Evolutionary conservation across 257 asterid species (phyloP).

Genomic region (Capsicum baccatum): DNA sequence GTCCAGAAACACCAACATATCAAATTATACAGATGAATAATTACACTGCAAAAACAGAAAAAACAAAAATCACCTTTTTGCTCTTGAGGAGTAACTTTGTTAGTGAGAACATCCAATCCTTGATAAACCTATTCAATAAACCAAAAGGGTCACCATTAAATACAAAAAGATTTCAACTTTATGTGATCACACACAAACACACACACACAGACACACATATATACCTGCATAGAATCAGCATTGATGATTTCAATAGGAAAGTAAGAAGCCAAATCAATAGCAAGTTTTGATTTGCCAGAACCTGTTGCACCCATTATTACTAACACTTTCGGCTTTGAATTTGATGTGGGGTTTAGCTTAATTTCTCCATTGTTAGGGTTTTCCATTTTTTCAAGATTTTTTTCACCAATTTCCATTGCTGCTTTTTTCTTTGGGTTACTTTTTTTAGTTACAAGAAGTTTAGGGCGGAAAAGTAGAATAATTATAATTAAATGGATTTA

Average conservation of each 20-base stretch:
- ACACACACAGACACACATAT: background rate
- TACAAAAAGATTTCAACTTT: background rate
- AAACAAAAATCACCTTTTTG: slow-evolving; percentile 60
- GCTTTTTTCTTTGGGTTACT: background rate
- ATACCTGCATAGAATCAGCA: slow-evolving; percentile 98
- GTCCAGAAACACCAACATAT: background rate
- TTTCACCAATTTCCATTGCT: slow-evolving; percentile 24
- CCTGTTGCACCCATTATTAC: slow-evolving; percentile 89
- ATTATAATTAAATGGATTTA: background rate
- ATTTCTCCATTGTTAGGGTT: slow-evolving; percentile 29
- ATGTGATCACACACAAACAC: background rate
- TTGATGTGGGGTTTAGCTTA: background rate
- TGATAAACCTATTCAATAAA: slow-evolving; percentile 57
- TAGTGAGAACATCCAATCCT: slow-evolving; percentile 89
- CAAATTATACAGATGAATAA: background rate
- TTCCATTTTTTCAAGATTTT: background rate
- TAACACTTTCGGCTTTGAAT: slow-evolving; percentile 64
- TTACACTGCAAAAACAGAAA: background rate
- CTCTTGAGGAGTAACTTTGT: slow-evolving; percentile 73
- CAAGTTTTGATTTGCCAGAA: slow-evolving; percentile 85
- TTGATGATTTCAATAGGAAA: slow-evolving; percentile 84
- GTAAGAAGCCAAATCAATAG: slow-evolving; percentile 78
- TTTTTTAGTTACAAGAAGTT: background rate
- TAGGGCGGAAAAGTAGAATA: background rate
- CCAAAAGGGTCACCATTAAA: background rate